A percentile compares a stretch with the other conserved stretches of the same genome.
Evolutionary conservation across 1,284 basidiomycete species (phyloP).

Genomic region (Cutaneotrichosporon sp.): DNA sequence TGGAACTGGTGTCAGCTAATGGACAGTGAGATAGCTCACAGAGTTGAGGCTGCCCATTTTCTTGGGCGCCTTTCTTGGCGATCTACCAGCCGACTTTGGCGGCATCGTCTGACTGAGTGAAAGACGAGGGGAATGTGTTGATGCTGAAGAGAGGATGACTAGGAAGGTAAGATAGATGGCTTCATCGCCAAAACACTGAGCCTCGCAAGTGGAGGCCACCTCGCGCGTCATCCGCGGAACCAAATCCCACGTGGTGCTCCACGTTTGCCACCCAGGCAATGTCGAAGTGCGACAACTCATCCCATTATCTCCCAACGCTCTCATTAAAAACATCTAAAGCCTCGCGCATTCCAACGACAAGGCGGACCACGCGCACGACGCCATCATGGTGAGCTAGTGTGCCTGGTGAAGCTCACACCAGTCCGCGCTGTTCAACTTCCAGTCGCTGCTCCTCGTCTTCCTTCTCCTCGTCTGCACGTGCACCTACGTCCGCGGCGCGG

Average conservation of each 20-base stretch:
- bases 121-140: neutral
- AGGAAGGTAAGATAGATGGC: neutral
- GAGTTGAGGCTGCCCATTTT: constrained; percentile 41
- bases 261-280: constrained; percentile 3
- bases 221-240: constrained; percentile 8
- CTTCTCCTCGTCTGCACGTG: constrained; percentile 94
- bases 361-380: neutral
- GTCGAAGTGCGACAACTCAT: neutral
- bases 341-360: neutral
- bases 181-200: neutral
- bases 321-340: neutral
- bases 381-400: constrained; percentile 10
- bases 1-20: constrained; percentile 36
- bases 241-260: constrained; percentile 8
- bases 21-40: constrained; percentile 17
- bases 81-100: constrained; percentile 3
- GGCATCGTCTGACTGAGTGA: neutral
- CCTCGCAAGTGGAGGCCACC: neutral
- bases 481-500: constrained; percentile 87
- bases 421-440: constrained; percentile 98
- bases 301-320: neutral
- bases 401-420: constrained; percentile 45
- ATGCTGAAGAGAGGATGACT: neutral
- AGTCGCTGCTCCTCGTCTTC: constrained; percentile 88
- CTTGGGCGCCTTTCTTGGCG: constrained; percentile 20